Evolutionary conservation across 441 rosid species (phyloP).

Genomic region (Heliophila coronopifolia): DNA sequence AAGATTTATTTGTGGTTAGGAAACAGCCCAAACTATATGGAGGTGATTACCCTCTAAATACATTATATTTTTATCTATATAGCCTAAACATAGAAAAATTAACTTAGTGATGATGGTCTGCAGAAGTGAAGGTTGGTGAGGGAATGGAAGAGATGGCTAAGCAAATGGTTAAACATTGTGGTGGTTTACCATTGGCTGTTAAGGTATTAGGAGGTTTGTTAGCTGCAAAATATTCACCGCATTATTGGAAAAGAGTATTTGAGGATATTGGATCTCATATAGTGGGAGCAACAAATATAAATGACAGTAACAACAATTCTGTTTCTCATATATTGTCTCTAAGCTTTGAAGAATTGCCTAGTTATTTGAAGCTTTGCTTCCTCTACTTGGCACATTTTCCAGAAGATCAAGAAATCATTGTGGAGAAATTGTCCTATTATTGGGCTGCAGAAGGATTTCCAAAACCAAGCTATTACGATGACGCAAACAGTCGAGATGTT

Average conservation of each 20-base stretch:
- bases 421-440: not conserved
- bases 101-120: not conserved
- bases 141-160: constrained; percentile 6
- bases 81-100: too few species aligned
- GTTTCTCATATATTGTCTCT: not conserved
- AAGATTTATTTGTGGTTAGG: too few species aligned
- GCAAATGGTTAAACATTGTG: constrained; percentile 23
- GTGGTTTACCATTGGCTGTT: constrained; percentile 9
- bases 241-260: constrained; percentile 4
- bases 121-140: not conserved
- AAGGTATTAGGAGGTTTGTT: constrained; percentile 15
- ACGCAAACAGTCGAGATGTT: not conserved
- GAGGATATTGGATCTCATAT: constrained; percentile 9
- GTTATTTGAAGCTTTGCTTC: constrained; percentile 26
- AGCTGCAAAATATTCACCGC: not conserved
- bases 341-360: constrained; percentile 26
- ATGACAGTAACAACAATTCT: not conserved
- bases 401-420: constrained; percentile 11
- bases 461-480: not conserved
- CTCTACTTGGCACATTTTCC: constrained; percentile 30
- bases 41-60: too few species aligned
- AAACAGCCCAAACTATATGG: too few species aligned
- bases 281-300: not conserved
- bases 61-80: too few species aligned
- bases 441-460: constrained; percentile 29